Base-by-base conservation (phyloP, 2,329 filamentous ascomycete genomes). In the Ascochyta rabiei region DNA sequence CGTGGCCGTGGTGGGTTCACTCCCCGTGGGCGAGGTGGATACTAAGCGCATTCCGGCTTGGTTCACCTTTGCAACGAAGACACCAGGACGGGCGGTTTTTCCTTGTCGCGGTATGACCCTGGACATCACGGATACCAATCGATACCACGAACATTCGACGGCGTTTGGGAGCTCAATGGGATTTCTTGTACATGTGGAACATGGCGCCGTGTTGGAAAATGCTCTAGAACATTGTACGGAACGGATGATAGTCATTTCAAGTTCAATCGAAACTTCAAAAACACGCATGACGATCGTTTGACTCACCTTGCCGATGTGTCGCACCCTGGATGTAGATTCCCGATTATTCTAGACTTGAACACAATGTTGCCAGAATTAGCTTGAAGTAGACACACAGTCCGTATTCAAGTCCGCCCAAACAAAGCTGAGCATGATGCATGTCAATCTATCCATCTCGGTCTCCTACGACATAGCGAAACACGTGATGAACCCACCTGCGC, bases 131-230 rank as follows among this genome's bases (percentile, higher is more conserved):
- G 66, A 55, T 61, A 62, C 53, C 62, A 61, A 62, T 62, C 61
- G 67, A 71, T 70, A 69, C 67, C 67, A 70, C 62, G 66, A 68
- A 66, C 64, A 66, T 66, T 62, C 56, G 55, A 64, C 62, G 69
- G 69, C 67, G 69, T 72, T 72, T 64, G 53, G 68, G 65, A 63
- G 65, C 64, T 68, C 46, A 50, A 60, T 64, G 59, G 62, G 58
- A 55, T 53, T 61, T 57, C 56, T 48, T 66, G 55, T 60, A 64
- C 58, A 65, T 62, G 62, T 65, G 57, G 51, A 63, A 61, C 48
- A 62, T 63, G 64, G 67, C 61, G 64, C 64, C 63, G 53, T 63
- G 45, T 53, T 56, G 48, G 53, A 56, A 54, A 60, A 53, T 37
- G 50, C 58, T 59, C 40, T 43, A 55, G 44, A 46, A 41, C 46